Base-by-base conservation (phyloP, 805 yeast species). In the Candida koratica region DNA sequence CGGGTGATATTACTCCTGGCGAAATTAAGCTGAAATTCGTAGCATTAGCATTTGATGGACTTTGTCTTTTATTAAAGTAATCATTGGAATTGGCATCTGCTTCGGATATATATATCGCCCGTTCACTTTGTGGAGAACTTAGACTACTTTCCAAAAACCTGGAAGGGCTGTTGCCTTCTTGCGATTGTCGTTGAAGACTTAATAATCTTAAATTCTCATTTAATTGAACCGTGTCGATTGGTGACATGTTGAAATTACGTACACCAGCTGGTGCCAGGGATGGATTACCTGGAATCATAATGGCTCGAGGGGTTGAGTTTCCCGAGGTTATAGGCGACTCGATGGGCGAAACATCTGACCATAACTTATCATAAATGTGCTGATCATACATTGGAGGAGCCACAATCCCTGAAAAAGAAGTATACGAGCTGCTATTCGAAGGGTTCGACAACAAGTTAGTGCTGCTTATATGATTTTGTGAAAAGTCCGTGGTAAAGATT, bases 361-460 rank as follows among this genome's bases (percentile, higher is more conserved):
- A 87, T 15, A 88, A 58, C 38, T 84, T 66, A 58, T 88, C 97
- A 56, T 82, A 84, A 24, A 86, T 75, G 56, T 85, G 95, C 37
- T 73, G 77, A 41, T 78, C 88, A 55, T 88, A 88, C 39, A 81
- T 72, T 17, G 97, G 95, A 2, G 96, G 96, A 1, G 96, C 93
- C 63, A 77, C 69, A 30, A 76, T 53, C 5, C 71, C 72, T 11
- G 58, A 56, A 34, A 62, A 53, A 16, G 64, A 55, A 4, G 63
- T 49, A 25, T 35, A 45, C 1, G 67, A 61, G 26, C 51, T 55
- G n/a, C 46, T 44, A 39, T 52, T 56, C 6, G 67, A 53, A 13
- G 43, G 18, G 17, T 27, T 31, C 6, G 12, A 28, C 40, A 15
- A 28, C 10, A 52, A 34, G 9, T 58, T 57, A 13, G 45, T 45